These are phyloP conservation scores for Magnolia changhungtana DNA, from an alignment of 164 flowering plant species.

Conservation along the genomic window DNA sequence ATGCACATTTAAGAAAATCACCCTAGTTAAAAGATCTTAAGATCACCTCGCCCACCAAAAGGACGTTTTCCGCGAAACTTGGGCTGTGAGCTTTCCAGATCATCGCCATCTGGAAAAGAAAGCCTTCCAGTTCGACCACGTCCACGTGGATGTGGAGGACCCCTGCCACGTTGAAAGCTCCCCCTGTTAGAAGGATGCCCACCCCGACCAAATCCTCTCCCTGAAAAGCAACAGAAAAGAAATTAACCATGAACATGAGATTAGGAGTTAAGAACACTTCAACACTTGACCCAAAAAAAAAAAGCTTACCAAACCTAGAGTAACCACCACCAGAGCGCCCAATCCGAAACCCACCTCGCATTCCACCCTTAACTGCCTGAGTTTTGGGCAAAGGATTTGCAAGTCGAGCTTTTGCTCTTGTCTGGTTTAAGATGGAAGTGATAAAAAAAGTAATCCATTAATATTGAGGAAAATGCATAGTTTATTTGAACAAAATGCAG, in stretches of 20 bases:
- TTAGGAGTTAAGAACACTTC: neutral
- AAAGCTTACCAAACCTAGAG: constrained; percentile 38
- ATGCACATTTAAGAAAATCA: neutral
- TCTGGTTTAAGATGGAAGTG: constrained; percentile 29
- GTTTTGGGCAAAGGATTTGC: constrained; percentile 80
- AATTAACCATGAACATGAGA: neutral
- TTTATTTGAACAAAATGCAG: neutral
- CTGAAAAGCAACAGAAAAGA: constrained; percentile 21
- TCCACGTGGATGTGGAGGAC: constrained; percentile 43
- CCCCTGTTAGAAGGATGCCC: constrained; percentile 29
- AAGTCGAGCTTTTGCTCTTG: constrained; percentile 63
- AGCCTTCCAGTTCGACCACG: constrained; percentile 45
- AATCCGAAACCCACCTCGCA: constrained; percentile 77
- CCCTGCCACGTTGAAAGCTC: constrained; percentile 40
- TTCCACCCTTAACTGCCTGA: constrained; percentile 81
- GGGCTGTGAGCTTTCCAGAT: constrained; percentile 26
- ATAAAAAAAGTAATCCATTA: neutral
- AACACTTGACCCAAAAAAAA: neutral
- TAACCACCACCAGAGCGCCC: constrained; percentile 35
- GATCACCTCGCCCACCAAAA: constrained; percentile 38
- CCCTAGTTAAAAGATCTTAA: neutral
- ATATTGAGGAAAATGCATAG: neutral
- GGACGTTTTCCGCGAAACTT: constrained; percentile 33
- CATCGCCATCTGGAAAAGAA: constrained; percentile 29
- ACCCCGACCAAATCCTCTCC: constrained; percentile 51